These are phyloP conservation scores for Pyracantha coccinea DNA, from an alignment of 331 rosid genomes.

Conservation along the genomic window DNA sequence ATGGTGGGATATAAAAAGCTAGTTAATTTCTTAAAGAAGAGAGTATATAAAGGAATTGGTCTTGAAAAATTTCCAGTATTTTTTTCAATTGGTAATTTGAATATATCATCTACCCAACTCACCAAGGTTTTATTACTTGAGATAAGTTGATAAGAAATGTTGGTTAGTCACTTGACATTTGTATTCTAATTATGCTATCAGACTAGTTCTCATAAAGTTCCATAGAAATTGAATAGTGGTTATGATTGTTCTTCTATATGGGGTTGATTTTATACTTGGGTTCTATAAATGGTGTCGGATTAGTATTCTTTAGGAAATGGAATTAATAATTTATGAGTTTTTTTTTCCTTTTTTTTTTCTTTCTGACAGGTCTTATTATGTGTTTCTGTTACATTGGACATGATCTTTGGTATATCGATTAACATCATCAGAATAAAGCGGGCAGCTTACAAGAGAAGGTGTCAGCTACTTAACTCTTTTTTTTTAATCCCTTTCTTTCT, in stretches of 20 bases:
- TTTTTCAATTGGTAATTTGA: neutral
- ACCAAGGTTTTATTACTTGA: neutral
- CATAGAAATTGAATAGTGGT: neutral
- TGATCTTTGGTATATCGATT: conserved; percentile 53
- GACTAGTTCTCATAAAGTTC: neutral
- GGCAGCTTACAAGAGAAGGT: conserved; percentile 54
- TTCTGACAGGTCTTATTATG: conserved; percentile 37
- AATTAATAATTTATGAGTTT: neutral
- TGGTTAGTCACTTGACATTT: neutral
- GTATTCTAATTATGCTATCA: neutral
- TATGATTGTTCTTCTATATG: neutral
- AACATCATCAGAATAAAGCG: conserved; percentile 55
- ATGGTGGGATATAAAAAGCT: neutral
- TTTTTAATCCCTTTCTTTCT: conserved; percentile 10
- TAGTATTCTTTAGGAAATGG: neutral
- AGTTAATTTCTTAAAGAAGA: neutral
- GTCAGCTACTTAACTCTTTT: conserved; percentile 9
- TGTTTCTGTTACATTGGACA: conserved; percentile 41
- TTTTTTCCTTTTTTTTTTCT: conserved; percentile 7
- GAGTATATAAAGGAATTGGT: neutral
- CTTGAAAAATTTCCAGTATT: neutral
- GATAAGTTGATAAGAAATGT: neutral
- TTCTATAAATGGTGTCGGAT: neutral
- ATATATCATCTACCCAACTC: neutral
- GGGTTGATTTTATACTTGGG: neutral